A percentile compares a stretch with the other conserved stretches of the same genome.
Evolutionary conservation across 306 rosid genomes (phyloP).

Genomic region (Cyamopsis tetragonoloba): DNA sequence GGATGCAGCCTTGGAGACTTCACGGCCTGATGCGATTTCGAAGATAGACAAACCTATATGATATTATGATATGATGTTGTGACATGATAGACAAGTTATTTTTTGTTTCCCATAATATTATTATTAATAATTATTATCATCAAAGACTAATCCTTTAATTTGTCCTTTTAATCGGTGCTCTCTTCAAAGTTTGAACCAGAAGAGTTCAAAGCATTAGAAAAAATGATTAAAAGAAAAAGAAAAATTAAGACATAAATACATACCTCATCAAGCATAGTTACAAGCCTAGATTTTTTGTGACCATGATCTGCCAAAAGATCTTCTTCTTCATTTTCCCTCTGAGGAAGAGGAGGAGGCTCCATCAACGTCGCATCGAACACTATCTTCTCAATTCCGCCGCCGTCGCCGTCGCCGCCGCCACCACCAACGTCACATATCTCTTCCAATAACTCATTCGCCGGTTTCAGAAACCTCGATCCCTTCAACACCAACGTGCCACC

Average conservation of each 20-base stretch:
- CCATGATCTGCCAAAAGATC: conserved; percentile 35
- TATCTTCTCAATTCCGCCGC: conserved; percentile 37
- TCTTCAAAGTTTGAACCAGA: too few relatives aligned
- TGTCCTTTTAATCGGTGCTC: too few relatives aligned
- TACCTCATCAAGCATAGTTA: conserved; percentile 91
- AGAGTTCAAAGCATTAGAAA: too few relatives aligned
- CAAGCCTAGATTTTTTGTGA: conserved; percentile 55
- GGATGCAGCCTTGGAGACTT: too few relatives aligned
- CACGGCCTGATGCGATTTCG: too few relatives aligned
- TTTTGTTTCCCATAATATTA: too few relatives aligned
- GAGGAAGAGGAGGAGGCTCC: conserved; percentile 40
- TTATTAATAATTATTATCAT: too few relatives aligned
- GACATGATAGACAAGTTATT: too few relatives aligned
- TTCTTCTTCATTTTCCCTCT: conserved; percentile 41
- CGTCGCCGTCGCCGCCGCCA: too few relatives aligned
- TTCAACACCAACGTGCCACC: conserved; percentile 46
- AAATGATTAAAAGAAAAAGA: not conserved
- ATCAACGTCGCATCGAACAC: conserved; percentile 44
- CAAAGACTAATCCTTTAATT: too few relatives aligned
- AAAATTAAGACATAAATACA: not conserved
- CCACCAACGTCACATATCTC: conserved; percentile 57
- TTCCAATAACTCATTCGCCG: conserved; percentile 65
- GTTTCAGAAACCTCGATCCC: conserved; percentile 77
- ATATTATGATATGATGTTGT: too few relatives aligned
- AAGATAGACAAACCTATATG: too few relatives aligned